Percentiles rank a stretch among this genome's conserved stretches.
Evolutionary conservation across 257 asterid genomes (phyloP).

Genomic region (Solanum phureja): DNA sequence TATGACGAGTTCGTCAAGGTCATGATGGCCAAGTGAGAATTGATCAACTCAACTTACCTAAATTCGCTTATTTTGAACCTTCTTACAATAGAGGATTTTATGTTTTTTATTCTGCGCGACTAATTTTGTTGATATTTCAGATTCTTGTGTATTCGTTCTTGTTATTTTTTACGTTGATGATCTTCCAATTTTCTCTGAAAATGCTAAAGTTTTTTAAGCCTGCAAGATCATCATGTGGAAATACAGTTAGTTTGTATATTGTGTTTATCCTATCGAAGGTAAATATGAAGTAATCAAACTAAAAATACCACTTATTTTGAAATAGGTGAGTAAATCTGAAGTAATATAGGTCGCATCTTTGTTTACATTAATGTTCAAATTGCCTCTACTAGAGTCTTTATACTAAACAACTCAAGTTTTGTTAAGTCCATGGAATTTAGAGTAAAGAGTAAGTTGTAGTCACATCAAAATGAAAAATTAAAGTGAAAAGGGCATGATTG

Average conservation of each 20-base stretch:
- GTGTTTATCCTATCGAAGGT: neutral
- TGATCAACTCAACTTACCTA: constrained; percentile 1
- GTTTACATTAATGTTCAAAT: too few relatives aligned
- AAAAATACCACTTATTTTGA: neutral
- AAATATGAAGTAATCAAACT: neutral
- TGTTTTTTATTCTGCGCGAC: neutral
- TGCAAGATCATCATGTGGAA: neutral
- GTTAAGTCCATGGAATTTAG: neutral
- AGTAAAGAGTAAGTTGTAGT: neutral
- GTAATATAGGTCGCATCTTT: neutral
- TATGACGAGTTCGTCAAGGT: neutral
- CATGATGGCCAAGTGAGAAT: constrained; percentile 23
- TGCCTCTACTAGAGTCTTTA: neutral
- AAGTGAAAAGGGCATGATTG: neutral
- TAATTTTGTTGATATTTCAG: constrained; percentile 5
- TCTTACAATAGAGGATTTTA: constrained; percentile 11
- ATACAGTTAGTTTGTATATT: neutral
- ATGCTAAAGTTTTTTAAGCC: neutral
- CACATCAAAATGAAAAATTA: neutral
- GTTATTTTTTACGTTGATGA: neutral
- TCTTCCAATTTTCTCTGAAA: neutral
- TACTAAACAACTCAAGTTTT: neutral
- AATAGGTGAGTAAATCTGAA: too few relatives aligned
- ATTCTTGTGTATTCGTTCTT: neutral
- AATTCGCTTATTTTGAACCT: constrained; percentile 1